Base-by-base conservation (phyloP, 2,329 filamentous ascomycete genomes). In the Cercospora berteroae region DNA sequence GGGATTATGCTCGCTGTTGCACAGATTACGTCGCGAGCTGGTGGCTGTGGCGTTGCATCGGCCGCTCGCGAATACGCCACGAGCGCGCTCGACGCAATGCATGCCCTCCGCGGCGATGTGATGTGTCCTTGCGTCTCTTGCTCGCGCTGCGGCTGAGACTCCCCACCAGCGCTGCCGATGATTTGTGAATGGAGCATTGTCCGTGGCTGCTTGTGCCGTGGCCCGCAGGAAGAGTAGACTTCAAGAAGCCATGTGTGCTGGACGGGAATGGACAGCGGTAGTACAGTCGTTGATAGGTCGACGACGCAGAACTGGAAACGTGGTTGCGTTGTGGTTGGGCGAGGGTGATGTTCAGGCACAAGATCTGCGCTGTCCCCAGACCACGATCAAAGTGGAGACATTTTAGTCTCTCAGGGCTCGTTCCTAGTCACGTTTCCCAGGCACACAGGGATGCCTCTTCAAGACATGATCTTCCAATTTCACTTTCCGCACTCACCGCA, bases 1-100 rank as follows among this genome's bases (percentile, higher is more conserved):
- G 44, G 13, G 44, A 31, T n/a, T 18, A n/a, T 52, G 60, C 60
- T 62, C 42, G 60, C 60, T 63, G 60, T 63, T 33, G 29, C 44
- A 63, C 60, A 61, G 16, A 42, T 61, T 27, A 29, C 25, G 36
- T 33, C 16, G 31, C 27, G 31, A 48, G n/a, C 44, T 18, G 18
- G 27, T 63, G 60, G 44, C 33, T 16, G 44, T 16, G 25, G 57
- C 20, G 16, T 33, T 31, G 29, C 42, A 12, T 62, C 25, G 60
- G 60, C 60, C 27, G 23, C 59, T 25, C 59, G 59, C 20, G 25
- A 61, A 60, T 20, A 5, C 9, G 33, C 10, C 33, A 36, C 33
- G 36, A 42, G 36, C 12, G 39, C 29, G 13, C 59, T 55, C 60
- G 60, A 63, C 44, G 27, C 42, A 55, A 23, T 36, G 60, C 60